These are phyloP conservation scores for Diplocarpon mali DNA, from an alignment of 2,329 filamentous ascomycete genomes.

Conservation along the genomic window DNA sequence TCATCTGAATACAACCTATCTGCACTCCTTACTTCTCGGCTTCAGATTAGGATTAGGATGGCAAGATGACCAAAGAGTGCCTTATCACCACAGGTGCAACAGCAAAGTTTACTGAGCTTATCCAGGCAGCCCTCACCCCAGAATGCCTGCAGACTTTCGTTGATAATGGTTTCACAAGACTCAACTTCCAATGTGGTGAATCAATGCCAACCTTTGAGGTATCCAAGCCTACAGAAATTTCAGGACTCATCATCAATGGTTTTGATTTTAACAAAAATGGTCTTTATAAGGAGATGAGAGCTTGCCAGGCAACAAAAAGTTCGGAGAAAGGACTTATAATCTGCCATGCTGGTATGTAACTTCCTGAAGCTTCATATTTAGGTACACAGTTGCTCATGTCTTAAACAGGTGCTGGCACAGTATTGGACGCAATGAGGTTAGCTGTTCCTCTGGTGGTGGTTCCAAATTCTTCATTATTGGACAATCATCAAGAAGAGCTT, in stretches of 20 bases:
- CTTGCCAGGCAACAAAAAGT: constrained; percentile 39
- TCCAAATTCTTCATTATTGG: constrained; percentile 68
- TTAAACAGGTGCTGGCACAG: constrained; percentile 68
- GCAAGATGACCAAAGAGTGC: constrained; percentile 34
- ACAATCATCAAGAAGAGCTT: constrained; percentile 87
- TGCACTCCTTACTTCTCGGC: too few species aligned
- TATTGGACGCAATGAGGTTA: constrained; percentile 69
- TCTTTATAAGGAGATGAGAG: constrained; percentile 34
- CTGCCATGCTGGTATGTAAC: constrained; percentile 68
- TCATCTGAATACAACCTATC: background rate
- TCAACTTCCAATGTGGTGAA: constrained; percentile 73
- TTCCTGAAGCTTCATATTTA: background rate
- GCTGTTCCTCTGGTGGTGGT: constrained; percentile 77
- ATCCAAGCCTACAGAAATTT: constrained; percentile 16
- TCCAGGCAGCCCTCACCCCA: constrained; percentile 51
- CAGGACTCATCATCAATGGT: constrained; percentile 41
- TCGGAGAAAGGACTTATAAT: constrained; percentile 62
- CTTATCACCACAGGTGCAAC: constrained; percentile 92
- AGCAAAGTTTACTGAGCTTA: constrained; percentile 64
- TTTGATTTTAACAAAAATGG: constrained; percentile 56
- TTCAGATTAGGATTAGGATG: constrained; percentile 1
- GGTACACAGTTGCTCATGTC: background rate
- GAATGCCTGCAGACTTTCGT: constrained; percentile 52
- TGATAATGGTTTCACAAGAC: constrained; percentile 51
- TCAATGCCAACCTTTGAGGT: constrained; percentile 44